Conservation (phyloP, 352 stramenopile species). For the Phytophthora multivora region DNA sequence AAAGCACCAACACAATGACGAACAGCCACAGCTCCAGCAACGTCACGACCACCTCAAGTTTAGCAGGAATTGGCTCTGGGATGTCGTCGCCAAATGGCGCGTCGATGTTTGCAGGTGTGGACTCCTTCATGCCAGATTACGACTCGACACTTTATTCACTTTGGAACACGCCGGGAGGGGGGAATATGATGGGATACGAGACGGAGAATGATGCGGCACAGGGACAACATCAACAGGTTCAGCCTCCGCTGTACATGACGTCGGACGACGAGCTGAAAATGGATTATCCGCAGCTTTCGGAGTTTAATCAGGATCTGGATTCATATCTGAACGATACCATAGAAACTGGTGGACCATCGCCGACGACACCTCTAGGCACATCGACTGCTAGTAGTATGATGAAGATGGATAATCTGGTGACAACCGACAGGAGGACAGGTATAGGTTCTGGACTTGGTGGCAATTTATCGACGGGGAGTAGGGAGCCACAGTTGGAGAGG, state of each 20-base stretch:
- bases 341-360: slow-evolving; percentile 45
- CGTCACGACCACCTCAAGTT: slow-evolving; percentile 16
- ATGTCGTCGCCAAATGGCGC: slow-evolving; percentile 44
- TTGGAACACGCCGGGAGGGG: slow-evolving; percentile 54
- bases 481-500: slow-evolving; percentile 54
- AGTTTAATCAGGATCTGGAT: slow-evolving; percentile 82
- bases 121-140: slow-evolving; percentile 72
- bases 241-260: slow-evolving; percentile 41
- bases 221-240: slow-evolving; percentile 18
- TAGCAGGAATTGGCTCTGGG: slow-evolving; percentile 36
- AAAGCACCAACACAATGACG: slow-evolving; percentile 6
- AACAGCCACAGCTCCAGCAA: slow-evolving; percentile 10
- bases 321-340: slow-evolving; percentile 70
- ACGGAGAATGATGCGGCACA: slow-evolving; percentile 37
- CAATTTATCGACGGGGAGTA: slow-evolving; percentile 1
- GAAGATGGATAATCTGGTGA: slow-evolving; percentile 41
- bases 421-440: slow-evolving; percentile 18
- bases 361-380: slow-evolving; percentile 49
- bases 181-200: slow-evolving; percentile 59
- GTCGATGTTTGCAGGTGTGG: slow-evolving; percentile 54
- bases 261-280: slow-evolving; percentile 78
- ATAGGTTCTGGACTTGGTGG: neutral
- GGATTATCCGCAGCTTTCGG: slow-evolving; percentile 65
- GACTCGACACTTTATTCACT: slow-evolving; percentile 73
- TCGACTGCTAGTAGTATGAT: slow-evolving; percentile 21